Percentiles rank a stretch among this genome's conserved stretches.
Evolutionary conservation across 1,284 basidiomycete genomes (phyloP).

Genomic region (Dichomitus squalens): DNA sequence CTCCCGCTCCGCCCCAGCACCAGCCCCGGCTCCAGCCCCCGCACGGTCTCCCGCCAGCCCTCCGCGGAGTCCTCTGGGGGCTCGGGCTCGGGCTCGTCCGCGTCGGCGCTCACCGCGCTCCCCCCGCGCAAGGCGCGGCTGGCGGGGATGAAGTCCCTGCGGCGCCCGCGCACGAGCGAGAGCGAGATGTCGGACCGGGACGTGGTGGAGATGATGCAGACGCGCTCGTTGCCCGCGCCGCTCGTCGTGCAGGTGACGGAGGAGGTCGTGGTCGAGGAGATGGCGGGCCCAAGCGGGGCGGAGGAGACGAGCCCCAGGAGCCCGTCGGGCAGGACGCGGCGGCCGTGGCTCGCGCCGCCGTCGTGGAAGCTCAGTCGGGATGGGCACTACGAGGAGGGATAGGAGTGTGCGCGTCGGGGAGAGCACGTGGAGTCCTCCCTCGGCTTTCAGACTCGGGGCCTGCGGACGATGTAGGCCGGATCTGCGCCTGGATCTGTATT

Average conservation of each 20-base stretch:
- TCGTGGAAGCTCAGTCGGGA: slow-evolving; percentile 21
- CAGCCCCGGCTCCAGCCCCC: neutral
- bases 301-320: neutral
- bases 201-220: slow-evolving; percentile 13
- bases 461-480: too few species aligned
- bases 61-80: neutral
- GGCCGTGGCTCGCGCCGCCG: slow-evolving; percentile 23
- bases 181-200: neutral
- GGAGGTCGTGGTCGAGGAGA: slow-evolving; percentile 19
- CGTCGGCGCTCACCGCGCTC: neutral
- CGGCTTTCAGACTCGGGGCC: too few species aligned
- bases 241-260: slow-evolving; percentile 23
- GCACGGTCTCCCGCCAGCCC: neutral
- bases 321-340: neutral
- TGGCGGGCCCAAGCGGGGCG: neutral
- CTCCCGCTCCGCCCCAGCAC: neutral
- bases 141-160: neutral
- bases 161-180: slow-evolving; percentile 5
- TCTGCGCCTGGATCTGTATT: too few species aligned
- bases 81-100: too few species aligned
- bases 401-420: neutral
- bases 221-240: slow-evolving; percentile 20
- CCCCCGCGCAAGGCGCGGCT: neutral
- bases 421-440: too few species aligned
- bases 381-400: neutral